Evolutionary conservation across 495 filamentous ascomycete genomes (phyloP).

Genomic region (Aspergillus taichungensis): DNA sequence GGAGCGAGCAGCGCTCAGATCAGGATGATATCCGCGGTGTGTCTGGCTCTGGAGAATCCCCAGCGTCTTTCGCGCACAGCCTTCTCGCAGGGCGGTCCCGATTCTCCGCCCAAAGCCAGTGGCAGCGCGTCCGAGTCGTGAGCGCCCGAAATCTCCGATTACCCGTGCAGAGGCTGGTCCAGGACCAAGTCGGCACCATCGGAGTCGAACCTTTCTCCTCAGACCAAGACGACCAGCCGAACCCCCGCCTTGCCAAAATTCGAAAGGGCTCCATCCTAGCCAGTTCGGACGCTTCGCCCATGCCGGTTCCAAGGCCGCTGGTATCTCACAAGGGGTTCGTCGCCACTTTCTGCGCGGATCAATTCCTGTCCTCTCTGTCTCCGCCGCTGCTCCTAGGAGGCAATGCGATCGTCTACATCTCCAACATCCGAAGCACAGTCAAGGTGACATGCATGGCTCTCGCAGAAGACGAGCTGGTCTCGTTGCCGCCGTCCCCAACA

Average conservation of each 20-base stretch:
- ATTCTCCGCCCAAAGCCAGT: constrained; percentile 37
- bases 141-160: constrained; percentile 84
- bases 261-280: constrained; percentile 81
- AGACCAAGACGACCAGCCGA: constrained; percentile 10
- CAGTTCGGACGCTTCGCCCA: constrained; percentile 42
- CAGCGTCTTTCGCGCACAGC: constrained; percentile 23
- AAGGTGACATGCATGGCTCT: constrained; percentile 51
- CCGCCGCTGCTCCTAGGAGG: constrained; percentile 45
- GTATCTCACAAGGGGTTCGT: constrained; percentile 41
- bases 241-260: constrained; percentile 38
- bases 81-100: constrained; percentile 21
- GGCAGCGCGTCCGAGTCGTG: constrained; percentile 68
- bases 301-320: constrained; percentile 26
- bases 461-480: constrained; percentile 26
- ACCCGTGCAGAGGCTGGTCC: constrained; percentile 64
- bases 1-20: constrained; percentile 11
- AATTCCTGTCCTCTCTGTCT: constrained; percentile 32
- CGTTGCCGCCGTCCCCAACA: constrained; percentile 20
- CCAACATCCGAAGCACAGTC: constrained; percentile 75
- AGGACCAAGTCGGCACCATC: constrained; percentile 85
- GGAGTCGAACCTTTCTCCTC: constrained; percentile 55
- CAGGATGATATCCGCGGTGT: constrained; percentile 20
- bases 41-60: constrained; percentile 25
- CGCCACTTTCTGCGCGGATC: constrained; percentile 34
- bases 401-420: constrained; percentile 73